Base-by-base conservation (phyloP, 1,284 basidiomycete species). In the Ustilago bromivora region DNA sequence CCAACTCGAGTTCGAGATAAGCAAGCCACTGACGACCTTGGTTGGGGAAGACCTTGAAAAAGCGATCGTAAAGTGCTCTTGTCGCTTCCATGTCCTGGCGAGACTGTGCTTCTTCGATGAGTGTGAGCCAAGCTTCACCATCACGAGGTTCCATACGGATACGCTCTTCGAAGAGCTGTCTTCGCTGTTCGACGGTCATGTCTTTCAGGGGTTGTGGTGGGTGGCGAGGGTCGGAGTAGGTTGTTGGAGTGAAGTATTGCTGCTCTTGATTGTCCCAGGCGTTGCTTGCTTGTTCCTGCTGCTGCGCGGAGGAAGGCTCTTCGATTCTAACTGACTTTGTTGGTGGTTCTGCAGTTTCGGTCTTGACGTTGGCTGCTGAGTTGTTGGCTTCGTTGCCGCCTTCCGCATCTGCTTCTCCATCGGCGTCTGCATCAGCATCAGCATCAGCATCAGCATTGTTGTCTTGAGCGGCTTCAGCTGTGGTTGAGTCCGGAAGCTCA, bases 1-100 rank as follows among this genome's bases (percentile, higher is more conserved):
- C 88, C 82, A 94, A 87, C 80, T 92, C 93, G 82, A 95, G 92
- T 66, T 91, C 91, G 83, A 92, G 91, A 84, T 95, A 95, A 32
- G 80, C 80, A 52, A 87, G 86, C 87, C 87, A 88, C 75, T 88
- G 87, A 17, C 82, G 78, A 10, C 86, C 82, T 84, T 87, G 76
- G 86, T 93, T 93, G 15, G 93, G 93, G 84, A 92, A 94, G 61
- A 90, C 89, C 73, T 90, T 89, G 66, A 95, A 88, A 78, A 94
- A 88, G 52, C 90, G 90, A 82, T 94, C 92, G 87, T 92, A 94
- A 2, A 91, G 89, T 61, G 89, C 88, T 73, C 91, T 90, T 68
- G 92, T 90, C 82, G 89, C 90, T 53, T 92, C 90, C 74, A 92
- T 88, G 76, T 93, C 91, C 47, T 90, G 90, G 23, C 90, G 90